Evolutionary conservation across 768 basidiomycete species (phyloP).

Genomic region (Suillus spraguei): DNA sequence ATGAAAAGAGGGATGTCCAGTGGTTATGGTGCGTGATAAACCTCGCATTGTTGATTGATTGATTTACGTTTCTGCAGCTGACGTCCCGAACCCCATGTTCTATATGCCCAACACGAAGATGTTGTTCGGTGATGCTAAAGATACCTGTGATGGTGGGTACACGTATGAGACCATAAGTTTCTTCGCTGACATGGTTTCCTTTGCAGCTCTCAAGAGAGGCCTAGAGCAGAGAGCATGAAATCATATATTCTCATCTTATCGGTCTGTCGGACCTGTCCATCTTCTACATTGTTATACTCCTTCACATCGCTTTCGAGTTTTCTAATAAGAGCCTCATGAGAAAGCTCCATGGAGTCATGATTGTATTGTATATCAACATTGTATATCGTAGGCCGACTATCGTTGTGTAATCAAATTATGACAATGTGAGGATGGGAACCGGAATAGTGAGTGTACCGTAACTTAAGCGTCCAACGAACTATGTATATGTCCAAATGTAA

Average conservation of each 20-base stretch:
- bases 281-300: constrained; percentile 22
- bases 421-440: constrained; percentile 12
- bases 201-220: constrained; percentile 60
- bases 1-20: constrained; percentile 93
- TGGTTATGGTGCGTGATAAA: constrained; percentile 66
- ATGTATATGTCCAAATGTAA: constrained; percentile 30
- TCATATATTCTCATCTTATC: not conserved
- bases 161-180: not conserved
- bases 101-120: constrained; percentile 90
- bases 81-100: constrained; percentile 94
- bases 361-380: constrained; percentile 32
- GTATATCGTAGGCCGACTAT: constrained; percentile 27
- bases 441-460: constrained; percentile 26
- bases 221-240: constrained; percentile 41
- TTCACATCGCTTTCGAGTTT: constrained; percentile 16
- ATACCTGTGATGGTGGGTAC: constrained; percentile 78
- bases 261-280: constrained; percentile 18
- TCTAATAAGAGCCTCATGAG: constrained; percentile 1
- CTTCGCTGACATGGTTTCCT: too few relatives aligned
- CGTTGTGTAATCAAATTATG: constrained; percentile 15
- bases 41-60: constrained; percentile 6
- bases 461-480: constrained; percentile 18
- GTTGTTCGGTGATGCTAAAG: constrained; percentile 92
- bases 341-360: constrained; percentile 20
- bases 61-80: constrained; percentile 48